Evolutionary conservation across 495 filamentous ascomycete genomes (phyloP).

Genomic region (Lindgomyces ingoldianus): DNA sequence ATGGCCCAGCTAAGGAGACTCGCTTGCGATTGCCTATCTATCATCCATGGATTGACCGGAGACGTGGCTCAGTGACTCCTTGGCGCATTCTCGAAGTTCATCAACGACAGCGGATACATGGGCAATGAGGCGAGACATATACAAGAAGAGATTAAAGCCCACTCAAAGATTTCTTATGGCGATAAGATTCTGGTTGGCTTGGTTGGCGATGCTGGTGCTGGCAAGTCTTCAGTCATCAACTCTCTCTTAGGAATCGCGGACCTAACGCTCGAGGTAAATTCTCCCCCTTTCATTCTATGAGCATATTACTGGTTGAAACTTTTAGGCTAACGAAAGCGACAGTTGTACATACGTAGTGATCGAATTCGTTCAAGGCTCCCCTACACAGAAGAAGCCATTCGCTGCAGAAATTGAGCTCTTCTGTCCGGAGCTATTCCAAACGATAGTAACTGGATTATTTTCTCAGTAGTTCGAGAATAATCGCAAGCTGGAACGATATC

Average conservation of each 20-base stretch:
- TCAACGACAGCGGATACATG: not conserved
- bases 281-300: not conserved
- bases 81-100: not conserved
- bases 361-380: not conserved
- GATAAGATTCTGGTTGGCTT: not conserved
- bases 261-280: not conserved
- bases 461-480: not conserved
- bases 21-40: not conserved
- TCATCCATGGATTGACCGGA: not conserved
- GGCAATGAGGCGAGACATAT: slow-evolving; percentile 1
- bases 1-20: not conserved
- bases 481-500: not conserved
- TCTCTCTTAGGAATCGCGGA: slow-evolving; percentile 6
- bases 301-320: not conserved
- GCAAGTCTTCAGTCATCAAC: slow-evolving; percentile 15
- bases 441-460: not conserved
- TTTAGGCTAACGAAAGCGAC: slow-evolving; percentile 11
- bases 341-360: slow-evolving; percentile 11
- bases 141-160: not conserved
- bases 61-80: not conserved
- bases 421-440: not conserved
- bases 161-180: not conserved
- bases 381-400: slow-evolving; percentile 1
- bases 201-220: slow-evolving; percentile 9
- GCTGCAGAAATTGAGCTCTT: slow-evolving; percentile 7